These are phyloP conservation scores for Parachaetomium inaequale DNA, from an alignment of 495 filamentous ascomycete genomes.

Conservation along the genomic window DNA sequence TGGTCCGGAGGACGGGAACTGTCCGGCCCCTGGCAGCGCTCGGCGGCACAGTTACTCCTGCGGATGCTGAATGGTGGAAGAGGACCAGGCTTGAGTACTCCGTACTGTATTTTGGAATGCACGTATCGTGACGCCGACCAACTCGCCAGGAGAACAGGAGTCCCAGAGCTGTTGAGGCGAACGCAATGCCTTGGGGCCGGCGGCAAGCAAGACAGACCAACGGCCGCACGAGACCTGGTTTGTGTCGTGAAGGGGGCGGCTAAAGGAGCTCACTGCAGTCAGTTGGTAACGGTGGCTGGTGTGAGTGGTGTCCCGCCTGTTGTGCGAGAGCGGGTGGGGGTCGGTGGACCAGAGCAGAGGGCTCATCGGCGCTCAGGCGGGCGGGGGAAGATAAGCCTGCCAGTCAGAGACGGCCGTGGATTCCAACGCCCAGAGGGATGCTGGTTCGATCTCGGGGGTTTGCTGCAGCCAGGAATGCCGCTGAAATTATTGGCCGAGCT, in stretches of 20 bases:
- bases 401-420: slow-evolving; percentile 1
- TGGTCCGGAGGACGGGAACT: too few relatives aligned
- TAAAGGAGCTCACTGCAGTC: slow-evolving; percentile 1
- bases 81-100: not conserved
- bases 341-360: not conserved
- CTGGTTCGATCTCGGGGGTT: not conserved
- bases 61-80: slow-evolving; percentile 11
- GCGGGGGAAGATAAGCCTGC: not conserved
- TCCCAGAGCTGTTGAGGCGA: not conserved
- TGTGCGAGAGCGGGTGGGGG: slow-evolving; percentile 15
- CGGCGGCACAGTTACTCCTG: slow-evolving; percentile 8
- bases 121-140: not conserved
- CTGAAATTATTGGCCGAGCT: slow-evolving; percentile 9
- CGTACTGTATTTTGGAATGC: not conserved
- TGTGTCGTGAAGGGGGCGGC: slow-evolving; percentile 7
- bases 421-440: slow-evolving; percentile 4
- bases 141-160: not conserved
- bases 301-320: not conserved
- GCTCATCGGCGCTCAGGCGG: not conserved
- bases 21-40: too few relatives aligned
- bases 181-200: not conserved
- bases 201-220: slow-evolving; percentile 1
- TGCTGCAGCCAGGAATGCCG: slow-evolving; percentile 8
- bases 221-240: not conserved
- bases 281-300: slow-evolving; percentile 10